These are phyloP conservation scores for Ophiostoma himal-ulmi DNA, from an alignment of 2,329 filamentous ascomycete species.

Conservation along the genomic window DNA sequence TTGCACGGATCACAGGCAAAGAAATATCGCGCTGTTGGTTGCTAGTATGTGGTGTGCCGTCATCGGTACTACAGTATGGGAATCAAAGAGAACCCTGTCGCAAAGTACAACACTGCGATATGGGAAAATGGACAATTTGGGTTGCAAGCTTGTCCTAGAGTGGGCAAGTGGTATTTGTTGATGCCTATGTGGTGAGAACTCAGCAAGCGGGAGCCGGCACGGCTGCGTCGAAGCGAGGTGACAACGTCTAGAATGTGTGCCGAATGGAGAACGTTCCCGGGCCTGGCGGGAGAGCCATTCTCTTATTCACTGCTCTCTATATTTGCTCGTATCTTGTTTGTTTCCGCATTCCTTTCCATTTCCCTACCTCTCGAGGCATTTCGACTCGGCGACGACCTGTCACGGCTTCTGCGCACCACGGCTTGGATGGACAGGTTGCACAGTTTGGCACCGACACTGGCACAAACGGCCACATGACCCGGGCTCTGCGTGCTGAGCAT, in stretches of 20 bases:
- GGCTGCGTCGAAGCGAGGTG: neutral
- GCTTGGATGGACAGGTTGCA: neutral
- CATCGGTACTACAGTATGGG: neutral
- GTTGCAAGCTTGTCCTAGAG: neutral
- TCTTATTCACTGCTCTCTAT: neutral
- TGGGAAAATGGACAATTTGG: neutral
- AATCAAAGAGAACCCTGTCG: neutral
- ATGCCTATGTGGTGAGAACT: neutral
- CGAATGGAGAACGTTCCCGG: neutral
- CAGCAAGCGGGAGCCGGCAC: neutral
- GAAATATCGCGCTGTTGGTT: neutral
- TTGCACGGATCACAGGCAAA: neutral
- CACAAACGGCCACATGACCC: neutral
- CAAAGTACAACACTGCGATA: neutral
- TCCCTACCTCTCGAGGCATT: neutral
- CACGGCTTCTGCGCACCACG: neutral
- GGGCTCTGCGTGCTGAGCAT: neutral
- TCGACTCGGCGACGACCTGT: neutral
- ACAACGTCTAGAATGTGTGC: neutral
- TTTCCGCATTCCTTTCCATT: neutral
- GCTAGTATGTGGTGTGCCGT: neutral
- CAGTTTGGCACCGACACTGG: neutral
- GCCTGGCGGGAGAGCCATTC: neutral
- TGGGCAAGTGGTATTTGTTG: neutral
- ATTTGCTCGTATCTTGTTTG: no score